A percentile compares a stretch with the other conserved stretches of the same genome.
Conservation (phyloP, 1,284 basidiomycete genomes). For the Xerocomus amazonicus region DNA sequence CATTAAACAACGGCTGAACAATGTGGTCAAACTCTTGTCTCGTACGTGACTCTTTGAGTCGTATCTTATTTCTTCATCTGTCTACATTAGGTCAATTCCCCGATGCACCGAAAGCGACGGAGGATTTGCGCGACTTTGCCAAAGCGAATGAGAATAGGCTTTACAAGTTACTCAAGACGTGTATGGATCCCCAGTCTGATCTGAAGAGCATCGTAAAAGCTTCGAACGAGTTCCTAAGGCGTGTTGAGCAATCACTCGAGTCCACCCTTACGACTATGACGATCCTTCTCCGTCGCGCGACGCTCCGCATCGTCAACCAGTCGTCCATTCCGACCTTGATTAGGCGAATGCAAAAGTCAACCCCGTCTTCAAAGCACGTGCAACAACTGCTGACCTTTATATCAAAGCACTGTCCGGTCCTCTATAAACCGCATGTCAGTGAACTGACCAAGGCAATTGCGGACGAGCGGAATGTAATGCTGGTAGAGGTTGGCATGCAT, state of each 20-base stretch:
- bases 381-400: conserved; percentile 55
- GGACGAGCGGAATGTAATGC: conserved; percentile 54
- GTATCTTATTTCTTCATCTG: neutral
- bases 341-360: conserved; percentile 56
- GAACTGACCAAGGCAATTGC: conserved; percentile 72
- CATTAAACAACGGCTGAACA: conserved; percentile 54
- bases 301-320: conserved; percentile 76
- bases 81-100: conserved; percentile 48
- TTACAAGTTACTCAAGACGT: conserved; percentile 80
- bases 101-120: conserved; percentile 70
- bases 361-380: conserved; percentile 44
- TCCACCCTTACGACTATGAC: conserved; percentile 67
- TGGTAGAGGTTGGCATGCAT: conserved; percentile 72
- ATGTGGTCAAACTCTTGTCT: conserved; percentile 57
- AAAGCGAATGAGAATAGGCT: conserved; percentile 82
- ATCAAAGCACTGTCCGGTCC: conserved; percentile 74
- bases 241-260: conserved; percentile 69
- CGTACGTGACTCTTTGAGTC: conserved; percentile 36
- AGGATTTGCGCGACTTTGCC: conserved; percentile 83
- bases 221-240: conserved; percentile 72
- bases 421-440: conserved; percentile 72
- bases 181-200: conserved; percentile 82
- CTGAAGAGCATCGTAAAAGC: conserved; percentile 80
- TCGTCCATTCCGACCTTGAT: conserved; percentile 82
- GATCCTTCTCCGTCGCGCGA: conserved; percentile 68